Conservation (phyloP, 257 asterid species). For the Catharanthus roseus region DNA sequence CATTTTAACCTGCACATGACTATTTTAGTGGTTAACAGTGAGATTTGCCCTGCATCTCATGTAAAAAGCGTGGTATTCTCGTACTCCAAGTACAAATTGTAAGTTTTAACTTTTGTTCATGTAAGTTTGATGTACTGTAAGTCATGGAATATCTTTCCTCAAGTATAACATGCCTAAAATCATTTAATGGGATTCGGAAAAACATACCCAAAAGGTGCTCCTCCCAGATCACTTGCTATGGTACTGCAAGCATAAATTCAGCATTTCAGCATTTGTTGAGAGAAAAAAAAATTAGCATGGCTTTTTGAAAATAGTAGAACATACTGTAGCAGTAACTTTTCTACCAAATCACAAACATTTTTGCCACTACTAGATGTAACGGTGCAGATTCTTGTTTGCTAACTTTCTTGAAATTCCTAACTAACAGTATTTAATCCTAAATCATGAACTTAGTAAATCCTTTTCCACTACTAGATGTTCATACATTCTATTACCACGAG, state of each 20-base stretch:
- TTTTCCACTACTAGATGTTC: not conserved
- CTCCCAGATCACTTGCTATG: conserved; percentile 65
- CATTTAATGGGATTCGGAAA: not conserved
- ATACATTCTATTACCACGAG: not conserved
- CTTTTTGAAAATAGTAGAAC: not conserved
- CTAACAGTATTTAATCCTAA: not conserved
- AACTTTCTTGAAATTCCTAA: not conserved
- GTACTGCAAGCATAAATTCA: conserved; percentile 52
- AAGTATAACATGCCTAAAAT: not conserved
- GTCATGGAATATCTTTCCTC: not conserved
- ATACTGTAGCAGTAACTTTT: not conserved
- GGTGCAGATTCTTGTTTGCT: not conserved
- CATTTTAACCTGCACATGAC: not conserved
- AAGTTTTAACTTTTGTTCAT: not conserved
- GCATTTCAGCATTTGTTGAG: not conserved
- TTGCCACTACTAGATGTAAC: too few species aligned
- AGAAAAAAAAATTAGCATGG: not conserved
- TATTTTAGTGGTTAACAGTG: not conserved
- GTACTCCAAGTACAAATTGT: too few species aligned
- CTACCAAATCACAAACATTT: too few species aligned
- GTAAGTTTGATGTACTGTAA: not conserved
- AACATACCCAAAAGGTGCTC: conserved; percentile 92
- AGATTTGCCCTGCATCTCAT: not conserved
- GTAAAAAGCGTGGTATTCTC: too few species aligned
- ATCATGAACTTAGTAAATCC: not conserved